Percentiles rank a stretch among this genome's conserved stretches.
Conservation (phyloP, 306 rosid genomes). For the Cucumis sativus region DNA sequence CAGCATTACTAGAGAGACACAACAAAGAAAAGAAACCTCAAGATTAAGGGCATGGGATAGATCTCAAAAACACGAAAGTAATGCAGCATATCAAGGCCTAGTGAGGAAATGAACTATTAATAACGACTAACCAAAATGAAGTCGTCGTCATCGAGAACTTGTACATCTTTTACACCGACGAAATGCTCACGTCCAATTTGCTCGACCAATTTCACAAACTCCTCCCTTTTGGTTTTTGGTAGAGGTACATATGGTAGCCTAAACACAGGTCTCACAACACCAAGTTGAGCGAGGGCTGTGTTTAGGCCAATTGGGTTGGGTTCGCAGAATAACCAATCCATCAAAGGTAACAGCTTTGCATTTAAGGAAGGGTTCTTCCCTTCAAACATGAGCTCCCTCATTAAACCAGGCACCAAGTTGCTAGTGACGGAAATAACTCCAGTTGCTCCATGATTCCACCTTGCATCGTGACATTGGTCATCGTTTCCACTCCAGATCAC, state of each 20-base stretch:
- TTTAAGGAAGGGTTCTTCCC: slow-evolving; percentile 54
- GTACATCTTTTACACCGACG: slow-evolving; percentile 54
- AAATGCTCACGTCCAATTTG: slow-evolving; percentile 75
- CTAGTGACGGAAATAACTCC: slow-evolving; percentile 88
- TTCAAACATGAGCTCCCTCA: slow-evolving; percentile 60
- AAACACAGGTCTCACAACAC: slow-evolving; percentile 85
- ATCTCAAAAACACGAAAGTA: neutral
- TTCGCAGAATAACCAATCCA: slow-evolving; percentile 76
- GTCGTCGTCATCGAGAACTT: slow-evolving; percentile 59
- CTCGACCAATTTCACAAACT: slow-evolving; percentile 62
- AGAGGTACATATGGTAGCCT: slow-evolving; percentile 93
- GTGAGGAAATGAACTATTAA: slow-evolving; percentile 9
- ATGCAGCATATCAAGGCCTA: neutral
- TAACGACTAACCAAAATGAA: slow-evolving; percentile 56
- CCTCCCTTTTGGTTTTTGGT: slow-evolving; percentile 52
- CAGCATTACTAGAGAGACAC: neutral
- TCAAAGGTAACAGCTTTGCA: slow-evolving; percentile 55
- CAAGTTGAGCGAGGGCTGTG: slow-evolving; percentile 96
- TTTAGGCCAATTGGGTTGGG: slow-evolving; percentile 86
- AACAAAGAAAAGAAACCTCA: neutral
- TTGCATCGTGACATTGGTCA: slow-evolving; percentile 80
- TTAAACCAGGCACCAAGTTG: slow-evolving; percentile 76
- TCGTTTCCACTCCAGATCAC: slow-evolving; percentile 95
- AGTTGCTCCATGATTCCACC: slow-evolving; percentile 89
- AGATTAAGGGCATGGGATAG: neutral